A percentile compares a stretch with the other conserved stretches of the same genome.
These are phyloP conservation scores for Xylaria grammica DNA, from an alignment of 495 filamentous ascomycete species.

Conservation along the genomic window DNA sequence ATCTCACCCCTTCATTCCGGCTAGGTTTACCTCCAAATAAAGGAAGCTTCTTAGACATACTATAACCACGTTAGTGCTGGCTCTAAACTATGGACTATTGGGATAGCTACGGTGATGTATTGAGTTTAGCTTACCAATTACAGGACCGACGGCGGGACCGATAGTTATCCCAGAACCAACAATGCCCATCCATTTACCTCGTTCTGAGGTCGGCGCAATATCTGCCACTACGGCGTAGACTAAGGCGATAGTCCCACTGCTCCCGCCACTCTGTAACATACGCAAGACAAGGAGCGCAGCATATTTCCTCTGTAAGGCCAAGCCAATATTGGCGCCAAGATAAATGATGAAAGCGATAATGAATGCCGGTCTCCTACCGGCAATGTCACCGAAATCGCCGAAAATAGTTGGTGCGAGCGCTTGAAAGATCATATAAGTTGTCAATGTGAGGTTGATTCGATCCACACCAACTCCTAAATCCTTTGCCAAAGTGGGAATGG, in stretches of 20 bases:
- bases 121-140: constrained; percentile 48
- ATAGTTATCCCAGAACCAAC: constrained; percentile 55
- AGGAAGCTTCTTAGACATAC: constrained; percentile 15
- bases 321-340: constrained; percentile 64
- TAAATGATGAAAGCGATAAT: constrained; percentile 64
- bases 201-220: constrained; percentile 60
- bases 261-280: constrained; percentile 67
- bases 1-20: neutral
- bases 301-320: constrained; percentile 66
- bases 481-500: constrained; percentile 60
- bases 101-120: neutral
- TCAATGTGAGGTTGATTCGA: constrained; percentile 71
- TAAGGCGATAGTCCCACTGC: constrained; percentile 61
- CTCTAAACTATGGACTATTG: neutral
- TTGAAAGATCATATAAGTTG: constrained; percentile 69
- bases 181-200: constrained; percentile 65
- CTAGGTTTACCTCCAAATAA: neutral
- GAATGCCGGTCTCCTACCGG: constrained; percentile 64
- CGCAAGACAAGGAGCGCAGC: constrained; percentile 65
- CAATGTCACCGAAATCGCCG: constrained; percentile 64
- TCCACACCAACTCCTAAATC: constrained; percentile 63
- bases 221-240: constrained; percentile 67
- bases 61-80: constrained; percentile 2
- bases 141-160: constrained; percentile 64
- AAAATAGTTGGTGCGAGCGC: constrained; percentile 63